Evolutionary conservation across 768 basidiomycete genomes (phyloP), one percentile per base, ranked within the genome.

Genomic region (Kwoniella europaea): DNA sequence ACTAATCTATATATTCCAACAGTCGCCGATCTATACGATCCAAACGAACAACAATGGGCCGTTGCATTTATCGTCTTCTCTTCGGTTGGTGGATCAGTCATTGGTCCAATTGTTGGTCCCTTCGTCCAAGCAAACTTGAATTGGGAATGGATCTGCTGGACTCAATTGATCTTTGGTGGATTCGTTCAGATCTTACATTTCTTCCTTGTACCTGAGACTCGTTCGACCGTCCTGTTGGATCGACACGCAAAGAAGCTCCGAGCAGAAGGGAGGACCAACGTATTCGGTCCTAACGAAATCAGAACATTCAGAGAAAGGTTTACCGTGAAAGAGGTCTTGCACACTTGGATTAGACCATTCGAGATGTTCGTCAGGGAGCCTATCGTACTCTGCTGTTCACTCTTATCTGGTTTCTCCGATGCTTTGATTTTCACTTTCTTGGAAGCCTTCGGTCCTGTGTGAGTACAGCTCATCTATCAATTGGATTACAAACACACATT

Each of bases 341-440:
- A 59, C 16, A 74, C 71, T 20, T 79, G 75, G 73, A 29, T 58
- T n/a, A 46, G 78, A 55, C 79, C 77, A 4, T 82, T 81, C 61
- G 63, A 73, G 63, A 78, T 81, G 77, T 79, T 80, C 60, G 35
- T 76, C 15, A 69, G 63, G 13, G 82, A 83, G 65, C 81, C 81
- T 3, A 82, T 82, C 75, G 79, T 83, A 29, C 69, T 79, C 5
- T 81, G 68, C 43, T 72, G 77, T 22, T 82, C 81, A 20, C 76
- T 83, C 6, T 66, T 83, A 6, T 77, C 75, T 24, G 82, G 82
- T 18, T 83, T 83, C 74, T 62, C 58, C n/a, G 81, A 82, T 59
- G 76, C 79, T 35, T 70, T 83, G 16, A 81, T 83, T 72, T 83
- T 83, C 73, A 82, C 75, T 44, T 82, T 82, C 74, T 63, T 83